phyloP scores from a whole-genome alignment of 768 basidiomycete genomes.

The Hericium rajendrae region DNA sequence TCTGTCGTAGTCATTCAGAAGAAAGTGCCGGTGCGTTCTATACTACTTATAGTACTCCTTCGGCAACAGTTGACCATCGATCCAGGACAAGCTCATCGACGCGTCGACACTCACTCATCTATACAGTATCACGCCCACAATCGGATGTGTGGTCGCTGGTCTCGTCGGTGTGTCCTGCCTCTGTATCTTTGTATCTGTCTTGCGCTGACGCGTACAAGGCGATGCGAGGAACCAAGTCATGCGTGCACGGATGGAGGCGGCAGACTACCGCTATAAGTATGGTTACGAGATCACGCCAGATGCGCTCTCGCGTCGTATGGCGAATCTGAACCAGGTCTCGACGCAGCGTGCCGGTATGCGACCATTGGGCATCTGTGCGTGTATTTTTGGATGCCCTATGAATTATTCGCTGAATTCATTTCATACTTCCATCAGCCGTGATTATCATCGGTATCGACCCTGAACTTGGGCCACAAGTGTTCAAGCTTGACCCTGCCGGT shows the following conservation, averaged over 20 bases:
- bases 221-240: constrained; percentile 86
- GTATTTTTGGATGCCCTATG: background rate
- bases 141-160: constrained; percentile 98
- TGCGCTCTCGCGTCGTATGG: constrained; percentile 86
- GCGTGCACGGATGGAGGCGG: constrained; percentile 83
- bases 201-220: constrained; percentile 35
- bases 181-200: background rate
- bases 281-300: constrained; percentile 98
- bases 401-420: background rate
- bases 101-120: constrained; percentile 90
- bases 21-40: constrained; percentile 81
- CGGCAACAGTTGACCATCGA: background rate
- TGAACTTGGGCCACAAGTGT: constrained; percentile 89
- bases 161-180: constrained; percentile 57
- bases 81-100: constrained; percentile 94
- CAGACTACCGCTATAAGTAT: constrained; percentile 89
- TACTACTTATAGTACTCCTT: background rate
- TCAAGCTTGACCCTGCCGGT: constrained; percentile 97
- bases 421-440: constrained; percentile 54
- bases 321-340: constrained; percentile 98
- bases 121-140: constrained; percentile 91
- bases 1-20: constrained; percentile 95
- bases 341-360: constrained; percentile 97
- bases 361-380: constrained; percentile 87
- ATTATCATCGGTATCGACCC: constrained; percentile 89